A percentile compares a stretch with the other conserved stretches of the same genome.
These are phyloP conservation scores for Umbelopsis sp. DNA, from an alignment of 192 early-diverging fungal genomes.

Conservation along the genomic window DNA sequence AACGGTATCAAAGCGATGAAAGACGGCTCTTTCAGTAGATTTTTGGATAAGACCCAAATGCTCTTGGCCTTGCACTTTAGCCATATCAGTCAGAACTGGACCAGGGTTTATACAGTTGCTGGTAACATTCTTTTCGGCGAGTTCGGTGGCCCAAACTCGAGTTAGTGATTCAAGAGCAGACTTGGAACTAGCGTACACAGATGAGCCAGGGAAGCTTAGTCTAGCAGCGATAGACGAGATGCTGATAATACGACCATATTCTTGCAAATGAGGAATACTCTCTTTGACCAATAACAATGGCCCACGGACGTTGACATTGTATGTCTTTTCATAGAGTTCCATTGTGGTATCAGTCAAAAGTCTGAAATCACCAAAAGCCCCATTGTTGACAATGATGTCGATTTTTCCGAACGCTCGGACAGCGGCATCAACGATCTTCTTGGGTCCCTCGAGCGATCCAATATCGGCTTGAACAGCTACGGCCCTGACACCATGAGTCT, in stretches of 20 bases:
- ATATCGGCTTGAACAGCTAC: constrained; percentile 17
- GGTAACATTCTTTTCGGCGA: constrained; percentile 73
- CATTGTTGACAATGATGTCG: constrained; percentile 48
- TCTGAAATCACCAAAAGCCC: constrained; percentile 28
- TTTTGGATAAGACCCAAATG: neutral
- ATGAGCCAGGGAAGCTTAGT: neutral
- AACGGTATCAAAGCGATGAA: neutral
- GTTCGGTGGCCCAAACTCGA: constrained; percentile 63
- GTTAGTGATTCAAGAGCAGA: constrained; percentile 17
- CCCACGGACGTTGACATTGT: neutral
- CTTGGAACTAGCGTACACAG: constrained; percentile 23
- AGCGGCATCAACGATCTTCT: constrained; percentile 25
- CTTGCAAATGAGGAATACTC: neutral
- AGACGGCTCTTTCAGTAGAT: neutral
- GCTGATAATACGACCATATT: constrained; percentile 1
- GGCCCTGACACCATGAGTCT: neutral
- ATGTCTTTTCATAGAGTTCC: neutral
- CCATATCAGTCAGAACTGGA: constrained; percentile 78
- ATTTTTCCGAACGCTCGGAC: constrained; percentile 31
- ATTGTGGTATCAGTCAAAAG: neutral
- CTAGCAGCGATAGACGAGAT: neutral
- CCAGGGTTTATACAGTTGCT: constrained; percentile 78
- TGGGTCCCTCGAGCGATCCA: neutral
- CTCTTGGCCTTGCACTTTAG: constrained; percentile 3
- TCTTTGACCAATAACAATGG: neutral